Base-by-base conservation (phyloP, 345 rosid genomes). In the Nephelium lappaceum region DNA sequence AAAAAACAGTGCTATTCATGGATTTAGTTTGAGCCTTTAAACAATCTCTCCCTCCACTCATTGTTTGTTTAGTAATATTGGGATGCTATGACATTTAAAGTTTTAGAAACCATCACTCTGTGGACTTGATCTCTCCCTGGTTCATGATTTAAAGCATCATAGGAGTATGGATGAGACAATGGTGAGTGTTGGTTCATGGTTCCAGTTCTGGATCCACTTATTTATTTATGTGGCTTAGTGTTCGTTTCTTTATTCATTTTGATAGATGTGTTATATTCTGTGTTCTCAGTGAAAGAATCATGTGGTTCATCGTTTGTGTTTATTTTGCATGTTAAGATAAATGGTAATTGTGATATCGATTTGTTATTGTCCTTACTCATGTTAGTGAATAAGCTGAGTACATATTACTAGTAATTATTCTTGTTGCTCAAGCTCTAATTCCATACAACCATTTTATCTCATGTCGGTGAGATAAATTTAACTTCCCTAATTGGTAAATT, bases 401-500 rank as follows among this genome's bases (percentile, higher is more conserved):
- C 86, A 96, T 96, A 85, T 85, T 96, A 79, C 86, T 94, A 78
- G 92, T 96, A 73, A 69, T 94, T 53, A 81, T 96, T 80, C 98
- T 98, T 81, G 99, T 97, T 77, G 85, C 84, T 81, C 98, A 94
- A 84, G 90, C 95, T 43, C 91, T 94, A 15, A 31, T 31, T 4
- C 36, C 36, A 31, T 31, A 2, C 3, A 31, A 31, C 36, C 36
- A 31, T 31, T 31, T 31, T 31, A 31, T 31, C 3, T 4, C 36
- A 31, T 31, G 36, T 31, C 3, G 36, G 3, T 31, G 36, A 4
- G 0, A 31, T 31, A 31, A 31, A 31, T 31, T 31, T 31, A 31
- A 2, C 31, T 27, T 2, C 1, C 31, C 31, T 27, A 27, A 27
- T 27, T 27, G 31, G 31, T 27, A 27, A 27, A 27, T 27, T 27